Evolutionary conservation across 805 yeast species (phyloP).

Genomic region (Lachancea sp.): DNA sequence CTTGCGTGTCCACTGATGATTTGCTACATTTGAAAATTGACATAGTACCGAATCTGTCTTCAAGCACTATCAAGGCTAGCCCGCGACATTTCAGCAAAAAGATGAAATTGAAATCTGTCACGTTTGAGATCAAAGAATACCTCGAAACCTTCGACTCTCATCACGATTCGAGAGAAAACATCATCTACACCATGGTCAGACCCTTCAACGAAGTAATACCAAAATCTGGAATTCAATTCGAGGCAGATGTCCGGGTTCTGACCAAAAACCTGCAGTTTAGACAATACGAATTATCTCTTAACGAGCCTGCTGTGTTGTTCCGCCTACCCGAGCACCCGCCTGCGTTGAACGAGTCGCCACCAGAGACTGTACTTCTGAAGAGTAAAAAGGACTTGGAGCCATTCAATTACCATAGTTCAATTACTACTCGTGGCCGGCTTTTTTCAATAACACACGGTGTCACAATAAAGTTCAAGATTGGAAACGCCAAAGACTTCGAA

Average conservation of each 20-base stretch:
- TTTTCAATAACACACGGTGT: constrained; percentile 49
- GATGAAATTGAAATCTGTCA: constrained; percentile 39
- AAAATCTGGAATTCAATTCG: constrained; percentile 24
- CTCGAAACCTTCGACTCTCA: constrained; percentile 45
- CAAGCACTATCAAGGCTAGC: constrained; percentile 10
- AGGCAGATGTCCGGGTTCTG: constrained; percentile 21
- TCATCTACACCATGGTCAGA: constrained; percentile 33
- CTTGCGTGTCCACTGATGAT: constrained; percentile 58
- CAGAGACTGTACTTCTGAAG: constrained; percentile 25
- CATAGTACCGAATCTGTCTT: constrained; percentile 35
- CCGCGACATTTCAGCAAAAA: constrained; percentile 22
- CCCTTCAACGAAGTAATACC: constrained; percentile 27
- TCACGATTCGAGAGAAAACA: constrained; percentile 41
- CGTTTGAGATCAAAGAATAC: constrained; percentile 46
- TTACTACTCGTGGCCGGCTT: constrained; percentile 46
- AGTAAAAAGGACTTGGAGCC: constrained; percentile 30
- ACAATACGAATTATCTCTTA: constrained; percentile 30
- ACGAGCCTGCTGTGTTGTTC: constrained; percentile 25
- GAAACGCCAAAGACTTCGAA: constrained; percentile 45
- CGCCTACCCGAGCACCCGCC: constrained; percentile 15
- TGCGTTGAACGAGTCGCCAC: constrained; percentile 5
- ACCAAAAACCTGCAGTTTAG: constrained; percentile 26
- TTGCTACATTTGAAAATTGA: constrained; percentile 35
- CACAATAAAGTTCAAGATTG: constrained; percentile 42
- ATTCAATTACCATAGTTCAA: constrained; percentile 39